Base-by-base conservation (phyloP, 805 yeast species). In the Pichia cephalocereana region DNA sequence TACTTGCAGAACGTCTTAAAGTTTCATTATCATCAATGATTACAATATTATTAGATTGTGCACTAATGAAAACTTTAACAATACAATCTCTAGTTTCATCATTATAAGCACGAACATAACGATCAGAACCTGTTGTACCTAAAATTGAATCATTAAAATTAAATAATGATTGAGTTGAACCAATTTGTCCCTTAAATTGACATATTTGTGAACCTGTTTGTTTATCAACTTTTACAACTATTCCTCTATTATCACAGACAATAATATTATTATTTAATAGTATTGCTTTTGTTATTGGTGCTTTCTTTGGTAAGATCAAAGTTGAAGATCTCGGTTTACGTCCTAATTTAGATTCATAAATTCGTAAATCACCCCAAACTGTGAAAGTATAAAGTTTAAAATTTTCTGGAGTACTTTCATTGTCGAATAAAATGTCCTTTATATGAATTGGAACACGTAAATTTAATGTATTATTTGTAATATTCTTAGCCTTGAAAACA, bases 391-490 rank as follows among this genome's bases (percentile, higher is more conserved):
- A 70, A 30, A 88, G 66, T 44, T 74, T 68, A 65, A 69, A 77
- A n/a, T 70, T 61, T 8, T 68, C 63, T 44, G 66, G 58, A 38
- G 66, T 52, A 48, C 72, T 60, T 23, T 54, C 65, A 2, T 54
- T 39, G 10, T 70, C 52, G 57, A 82, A 78, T 46, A 69, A 62
- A 42, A 88, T 71, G 47, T 75, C 72, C 6, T 80, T 75, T 38
- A 87, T 74, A 86, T 95, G 83, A 11, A 91, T 76, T 5, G 95
- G 96, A 8, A 82, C 93, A 50, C 89, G 74, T 53, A 93, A 67
- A 56, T 86, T 95, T 30, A 91, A 67, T 53, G 75, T 77, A 65
- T 84, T 86, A 56, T 86, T 82, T 51, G 83, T 79, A n/a, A 88
- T 95, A 62, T 88, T 88, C 60, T 85, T 85, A 3, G 84, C 96